Evolutionary conservation across 352 stramenopile genomes (phyloP), one percentile per base, ranked within the genome.

Genomic region (Phytophthora sp.): DNA sequence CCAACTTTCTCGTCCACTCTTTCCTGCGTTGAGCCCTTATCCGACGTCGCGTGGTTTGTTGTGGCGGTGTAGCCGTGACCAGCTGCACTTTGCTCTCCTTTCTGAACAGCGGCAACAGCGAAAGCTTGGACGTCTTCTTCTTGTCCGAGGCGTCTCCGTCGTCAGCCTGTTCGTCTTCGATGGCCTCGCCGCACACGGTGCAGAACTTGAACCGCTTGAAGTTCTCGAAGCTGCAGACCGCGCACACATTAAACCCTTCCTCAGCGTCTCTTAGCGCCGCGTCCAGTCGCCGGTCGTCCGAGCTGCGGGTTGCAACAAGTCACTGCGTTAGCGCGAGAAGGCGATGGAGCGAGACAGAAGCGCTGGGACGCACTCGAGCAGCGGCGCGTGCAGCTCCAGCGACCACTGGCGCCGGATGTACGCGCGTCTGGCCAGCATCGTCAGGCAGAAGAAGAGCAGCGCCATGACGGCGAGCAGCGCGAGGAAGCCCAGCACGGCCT

Each of bases 191-290:
- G 48, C 73, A 82, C 15, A 82, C 56, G 43, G 50, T 66, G 50
- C 73, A 82, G 49, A 77, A 82, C 34, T 62, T 62, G 48, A 69
- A 62, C 17, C 69, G 69, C 53, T 71, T 69, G 53, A 82, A 82
- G 49, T 79, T 82, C 59, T 79, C 69, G 32, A 82, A 82, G 24
- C 65, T 62, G 32, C 69, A 82, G 41, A 60, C 56, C 2, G 62
- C 10, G 23, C 74, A 82, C 39, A 54, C 55, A 39, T 76, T 74
- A 44, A 72, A 79, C 18, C 74, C 74, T 50, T 79, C 69, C 18
- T 69, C 69, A 2, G 74, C 74, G 28, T 78, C 66, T 39, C 69
- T 70, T 17, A 82, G 28, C 20, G 69, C 69, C 6, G 69, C 73
- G 45, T 82, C 73, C 45, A 72, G 53, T 12, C 73, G 73, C 21